Percentiles rank a stretch among this genome's conserved stretches.
Conservation (phyloP, 2,329 filamentous ascomycete genomes). For the Pyrenochaeta sp. region DNA sequence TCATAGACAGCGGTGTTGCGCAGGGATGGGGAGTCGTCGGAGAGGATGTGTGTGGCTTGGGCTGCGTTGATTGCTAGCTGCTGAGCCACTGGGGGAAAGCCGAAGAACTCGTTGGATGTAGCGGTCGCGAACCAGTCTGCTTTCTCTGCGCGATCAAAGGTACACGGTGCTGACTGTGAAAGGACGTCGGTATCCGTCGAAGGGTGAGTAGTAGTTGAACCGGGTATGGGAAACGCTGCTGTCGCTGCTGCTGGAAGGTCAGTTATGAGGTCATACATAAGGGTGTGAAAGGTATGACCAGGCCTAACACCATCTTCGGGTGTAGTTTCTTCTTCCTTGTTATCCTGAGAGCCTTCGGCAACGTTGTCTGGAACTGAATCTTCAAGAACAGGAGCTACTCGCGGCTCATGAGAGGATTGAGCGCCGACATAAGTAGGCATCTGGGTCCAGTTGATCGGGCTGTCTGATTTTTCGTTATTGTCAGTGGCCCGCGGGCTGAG, state of each 20-base stretch:
- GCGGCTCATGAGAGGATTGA: background rate
- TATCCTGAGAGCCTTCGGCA: too few relatives aligned
- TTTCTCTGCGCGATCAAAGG: background rate
- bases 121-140: background rate
- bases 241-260: background rate
- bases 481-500: too few relatives aligned
- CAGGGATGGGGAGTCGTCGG: background rate
- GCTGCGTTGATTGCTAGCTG: background rate
- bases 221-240: background rate
- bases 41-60: background rate
- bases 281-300: too few relatives aligned
- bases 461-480: too few relatives aligned
- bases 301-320: too few relatives aligned
- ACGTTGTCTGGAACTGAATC: background rate
- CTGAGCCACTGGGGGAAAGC: background rate
- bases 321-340: too few relatives aligned
- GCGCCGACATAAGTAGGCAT: background rate
- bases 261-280: background rate
- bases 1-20: background rate
- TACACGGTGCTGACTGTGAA: background rate
- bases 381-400: background rate
- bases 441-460: background rate
- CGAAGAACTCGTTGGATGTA: background rate
- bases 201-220: background rate
- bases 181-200: background rate